Conservation (phyloP, 2,329 filamentous ascomycete genomes). For the Lachnellula hyalina region DNA sequence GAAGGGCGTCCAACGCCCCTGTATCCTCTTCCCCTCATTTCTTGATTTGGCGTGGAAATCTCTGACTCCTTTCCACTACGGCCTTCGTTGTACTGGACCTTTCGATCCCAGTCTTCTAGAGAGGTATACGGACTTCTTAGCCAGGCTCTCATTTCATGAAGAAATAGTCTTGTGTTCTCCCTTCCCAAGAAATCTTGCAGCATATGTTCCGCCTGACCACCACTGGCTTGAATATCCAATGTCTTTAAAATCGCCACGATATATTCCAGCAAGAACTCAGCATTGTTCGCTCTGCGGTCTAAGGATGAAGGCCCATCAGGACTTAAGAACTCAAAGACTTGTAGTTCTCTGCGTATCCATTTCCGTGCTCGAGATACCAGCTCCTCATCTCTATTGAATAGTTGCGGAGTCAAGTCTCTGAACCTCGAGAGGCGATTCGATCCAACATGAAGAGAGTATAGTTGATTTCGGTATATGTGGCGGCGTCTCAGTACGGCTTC, state of each 20-base stretch:
- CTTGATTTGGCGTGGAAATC: neutral
- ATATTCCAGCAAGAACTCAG: conserved; percentile 83
- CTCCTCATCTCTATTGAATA: conserved; percentile 58
- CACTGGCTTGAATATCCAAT: conserved; percentile 73
- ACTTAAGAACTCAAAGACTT: conserved; percentile 71
- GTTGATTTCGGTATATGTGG: conserved; percentile 64
- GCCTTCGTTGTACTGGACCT: conserved; percentile 28
- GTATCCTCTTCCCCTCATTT: neutral
- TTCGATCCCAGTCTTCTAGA: conserved; percentile 69
- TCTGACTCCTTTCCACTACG: neutral
- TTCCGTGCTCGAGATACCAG: conserved; percentile 71
- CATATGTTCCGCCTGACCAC: conserved; percentile 74
- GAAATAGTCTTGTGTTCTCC: conserved; percentile 66
- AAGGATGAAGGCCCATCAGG: conserved; percentile 19
- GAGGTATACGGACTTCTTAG: conserved; percentile 71
- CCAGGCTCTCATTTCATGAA: conserved; percentile 82
- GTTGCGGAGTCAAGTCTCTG: conserved; percentile 62
- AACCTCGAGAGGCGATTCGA: conserved; percentile 74
- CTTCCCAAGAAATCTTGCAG: conserved; percentile 72
- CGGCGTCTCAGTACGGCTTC: conserved; percentile 49
- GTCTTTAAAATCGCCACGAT: conserved; percentile 78
- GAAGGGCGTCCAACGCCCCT: neutral
- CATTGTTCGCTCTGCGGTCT: conserved; percentile 56
- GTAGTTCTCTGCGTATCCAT: conserved; percentile 79
- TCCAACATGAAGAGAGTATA: conserved; percentile 78